Conservation (phyloP, 2,329 filamentous ascomycete species). For the Huntiella decipiens region DNA sequence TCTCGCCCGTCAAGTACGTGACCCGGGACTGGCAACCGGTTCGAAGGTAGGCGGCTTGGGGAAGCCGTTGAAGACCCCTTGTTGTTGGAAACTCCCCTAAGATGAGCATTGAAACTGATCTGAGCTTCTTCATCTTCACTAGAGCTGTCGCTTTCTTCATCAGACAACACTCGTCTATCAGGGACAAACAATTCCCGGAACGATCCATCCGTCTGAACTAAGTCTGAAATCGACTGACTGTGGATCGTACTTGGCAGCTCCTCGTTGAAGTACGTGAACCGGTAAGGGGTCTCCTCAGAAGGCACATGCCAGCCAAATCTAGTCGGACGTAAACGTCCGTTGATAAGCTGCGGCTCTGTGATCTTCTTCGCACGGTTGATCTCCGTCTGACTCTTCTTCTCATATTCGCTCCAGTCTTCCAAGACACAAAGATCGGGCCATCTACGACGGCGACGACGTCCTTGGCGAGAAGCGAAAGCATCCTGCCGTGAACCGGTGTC, state of each 20-base stretch:
- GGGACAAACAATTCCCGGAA: slow-evolving; percentile 85
- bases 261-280: slow-evolving; percentile 98
- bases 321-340: slow-evolving; percentile 67
- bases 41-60: neutral
- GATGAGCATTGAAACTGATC: slow-evolving; percentile 11
- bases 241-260: slow-evolving; percentile 92
- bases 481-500: slow-evolving; percentile 14
- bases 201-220: slow-evolving; percentile 65
- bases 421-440: slow-evolving; percentile 77
- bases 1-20: neutral
- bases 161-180: slow-evolving; percentile 56
- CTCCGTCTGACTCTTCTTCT: slow-evolving; percentile 74
- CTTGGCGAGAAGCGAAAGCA: slow-evolving; percentile 1
- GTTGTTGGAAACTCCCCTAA: slow-evolving; percentile 6
- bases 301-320: slow-evolving; percentile 67
- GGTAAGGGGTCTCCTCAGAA: slow-evolving; percentile 77
- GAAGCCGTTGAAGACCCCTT: slow-evolving; percentile 5
- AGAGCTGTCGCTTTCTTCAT: slow-evolving; percentile 43
- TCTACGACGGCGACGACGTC: slow-evolving; percentile 34
- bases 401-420: slow-evolving; percentile 76
- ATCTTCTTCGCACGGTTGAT: slow-evolving; percentile 77
- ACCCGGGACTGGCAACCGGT: neutral
- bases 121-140: slow-evolving; percentile 8
- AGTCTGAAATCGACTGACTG: slow-evolving; percentile 82
- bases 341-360: slow-evolving; percentile 81